Conservation (phyloP, 495 filamentous ascomycete species). For the Trichoderma asperelloides region DNA sequence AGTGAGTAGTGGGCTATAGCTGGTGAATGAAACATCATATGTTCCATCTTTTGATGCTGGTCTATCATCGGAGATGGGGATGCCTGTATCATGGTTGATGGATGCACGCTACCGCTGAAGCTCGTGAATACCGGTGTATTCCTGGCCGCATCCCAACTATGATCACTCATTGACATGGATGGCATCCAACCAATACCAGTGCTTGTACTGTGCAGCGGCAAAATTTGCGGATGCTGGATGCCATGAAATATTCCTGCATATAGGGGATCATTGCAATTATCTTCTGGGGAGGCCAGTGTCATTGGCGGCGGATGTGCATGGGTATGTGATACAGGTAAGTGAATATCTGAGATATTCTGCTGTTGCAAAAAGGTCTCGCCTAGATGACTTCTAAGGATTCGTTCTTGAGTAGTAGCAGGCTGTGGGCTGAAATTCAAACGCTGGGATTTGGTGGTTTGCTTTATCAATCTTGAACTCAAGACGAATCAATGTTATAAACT, state of each 20-base stretch:
- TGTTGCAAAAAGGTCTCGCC: background rate
- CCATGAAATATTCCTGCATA: background rate
- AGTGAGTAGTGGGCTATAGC: background rate
- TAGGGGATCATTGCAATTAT: too few species aligned
- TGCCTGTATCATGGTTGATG: background rate
- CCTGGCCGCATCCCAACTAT: background rate
- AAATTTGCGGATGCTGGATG: background rate
- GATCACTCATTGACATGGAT: background rate
- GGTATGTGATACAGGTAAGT: background rate
- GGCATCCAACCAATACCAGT: background rate
- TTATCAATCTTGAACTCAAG: background rate
- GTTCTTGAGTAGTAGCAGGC: background rate
- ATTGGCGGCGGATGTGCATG: background rate
- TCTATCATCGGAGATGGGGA: background rate
- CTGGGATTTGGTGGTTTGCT: background rate
- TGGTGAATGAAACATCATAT: background rate
- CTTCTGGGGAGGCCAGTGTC: background rate
- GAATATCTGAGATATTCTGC: background rate
- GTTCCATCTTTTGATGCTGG: background rate
- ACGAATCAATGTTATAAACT: background rate
- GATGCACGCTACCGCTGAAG: background rate
- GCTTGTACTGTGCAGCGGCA: background rate
- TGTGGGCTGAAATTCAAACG: background rate
- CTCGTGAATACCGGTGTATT: background rate
- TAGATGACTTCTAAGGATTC: background rate